Percentiles rank a stretch among this genome's conserved stretches.
Evolutionary conservation across 805 yeast species (phyloP).

Genomic region (Kodamaea kaohsiungensis): DNA sequence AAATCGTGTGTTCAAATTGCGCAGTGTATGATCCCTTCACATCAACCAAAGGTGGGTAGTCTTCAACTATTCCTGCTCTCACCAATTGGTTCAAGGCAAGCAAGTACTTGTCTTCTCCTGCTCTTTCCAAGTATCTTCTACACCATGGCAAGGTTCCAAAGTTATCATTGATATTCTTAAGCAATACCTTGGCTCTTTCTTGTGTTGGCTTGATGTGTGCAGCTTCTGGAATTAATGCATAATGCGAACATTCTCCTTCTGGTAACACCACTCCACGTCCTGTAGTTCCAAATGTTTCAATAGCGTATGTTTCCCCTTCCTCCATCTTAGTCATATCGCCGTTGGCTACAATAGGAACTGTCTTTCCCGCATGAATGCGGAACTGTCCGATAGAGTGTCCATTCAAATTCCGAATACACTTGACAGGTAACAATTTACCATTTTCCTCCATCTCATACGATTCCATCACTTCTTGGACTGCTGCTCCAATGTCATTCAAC

Average conservation of each 20-base stretch:
- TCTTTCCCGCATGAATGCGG: constrained; percentile 90
- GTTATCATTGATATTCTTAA: constrained; percentile 69
- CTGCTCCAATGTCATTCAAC: constrained; percentile 91
- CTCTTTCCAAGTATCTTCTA: constrained; percentile 86
- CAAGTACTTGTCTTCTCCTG: constrained; percentile 90
- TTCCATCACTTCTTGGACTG: constrained; percentile 97
- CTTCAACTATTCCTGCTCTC: constrained; percentile 83
- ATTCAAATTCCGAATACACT: constrained; percentile 86
- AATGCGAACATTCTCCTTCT: constrained; percentile 94
- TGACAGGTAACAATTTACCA: constrained; percentile 82
- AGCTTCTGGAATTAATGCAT: constrained; percentile 61
- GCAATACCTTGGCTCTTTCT: constrained; percentile 67
- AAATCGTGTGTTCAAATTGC: constrained; percentile 91
- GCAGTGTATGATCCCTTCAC: constrained; percentile 87
- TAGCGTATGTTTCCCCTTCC: constrained; percentile 97
- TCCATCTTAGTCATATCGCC: constrained; percentile 97
- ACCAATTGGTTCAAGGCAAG: constrained; percentile 85
- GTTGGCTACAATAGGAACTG: constrained; percentile 93
- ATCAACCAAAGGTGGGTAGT: constrained; percentile 91
- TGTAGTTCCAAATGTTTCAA: constrained; percentile 96
- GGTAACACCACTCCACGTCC: constrained; percentile 88
- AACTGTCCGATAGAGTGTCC: constrained; percentile 91
- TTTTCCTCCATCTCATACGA: constrained; percentile 88
- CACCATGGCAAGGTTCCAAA: constrained; percentile 98
- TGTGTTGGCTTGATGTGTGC: constrained; percentile 46